Evolutionary conservation across 805 yeast genomes (phyloP), one percentile per base, ranked within the genome.

Genomic region (Zygosaccharomyces kombuchaensis): DNA sequence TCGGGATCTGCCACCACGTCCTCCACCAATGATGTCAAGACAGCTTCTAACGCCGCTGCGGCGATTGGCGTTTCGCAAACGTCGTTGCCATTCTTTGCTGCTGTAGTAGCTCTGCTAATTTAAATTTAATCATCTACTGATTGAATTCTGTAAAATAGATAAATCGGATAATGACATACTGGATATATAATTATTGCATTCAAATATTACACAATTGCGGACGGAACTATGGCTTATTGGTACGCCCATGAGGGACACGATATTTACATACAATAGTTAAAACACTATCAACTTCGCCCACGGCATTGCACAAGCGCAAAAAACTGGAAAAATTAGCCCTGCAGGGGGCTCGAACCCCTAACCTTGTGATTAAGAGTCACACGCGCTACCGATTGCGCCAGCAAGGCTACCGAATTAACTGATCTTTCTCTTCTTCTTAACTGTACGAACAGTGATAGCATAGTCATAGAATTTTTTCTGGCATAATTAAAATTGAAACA

Each of bases 351-450:
- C 53, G 53, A 50, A 50, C 53, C 53, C 53, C 53, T 50, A 50
- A 50, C 53, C 53, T 50, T 50, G 48, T 50, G 53, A 50, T 50
- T 50, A 50, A 50, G 53, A 50, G 53, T 50, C 53, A 50, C 48
- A 50, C 53, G 53, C 53, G 53, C 53, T 50, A 50, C 53, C 53
- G 53, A 50, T 50, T 50, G 53, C 53, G 53, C 53, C 53, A 50
- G 48, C 53, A 50, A 50, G 53, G 53, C 53, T 35, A n/a, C 36
- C 4, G 1, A 25, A 13, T 25, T 13, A n/a, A 23, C 13, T 14
- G 10, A 9, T 1, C 4, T 2, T n/a, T 10, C 12, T 6, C 8
- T 2, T 22, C 21, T 19, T 19, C 21, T 3, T 5, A 19, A 5
- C 21, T 5, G 5, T 19, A 3, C 21, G 5, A 5, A 19, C 21